Conservation (phyloP, 805 yeast species). For the Lachancea nothofagi region DNA sequence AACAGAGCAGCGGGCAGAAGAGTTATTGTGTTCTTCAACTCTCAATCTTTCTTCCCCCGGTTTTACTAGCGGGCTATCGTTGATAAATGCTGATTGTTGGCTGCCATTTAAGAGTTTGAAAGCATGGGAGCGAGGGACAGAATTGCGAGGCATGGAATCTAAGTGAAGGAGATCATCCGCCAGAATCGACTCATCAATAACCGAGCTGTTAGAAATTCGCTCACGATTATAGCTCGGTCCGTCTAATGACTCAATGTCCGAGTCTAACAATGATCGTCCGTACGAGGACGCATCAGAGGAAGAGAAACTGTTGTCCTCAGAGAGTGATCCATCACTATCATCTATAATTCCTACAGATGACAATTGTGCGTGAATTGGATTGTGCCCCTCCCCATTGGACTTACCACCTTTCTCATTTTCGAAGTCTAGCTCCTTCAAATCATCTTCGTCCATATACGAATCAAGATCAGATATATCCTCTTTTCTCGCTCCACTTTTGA, state of each 20-base stretch:
- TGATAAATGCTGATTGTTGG: constrained; percentile 4
- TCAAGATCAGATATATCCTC: constrained; percentile 28
- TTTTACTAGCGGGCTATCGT: neutral
- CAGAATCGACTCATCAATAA: constrained; percentile 7
- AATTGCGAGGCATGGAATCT: constrained; percentile 7
- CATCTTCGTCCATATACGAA: constrained; percentile 31
- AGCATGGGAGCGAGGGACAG: constrained; percentile 10
- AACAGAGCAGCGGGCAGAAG: neutral
- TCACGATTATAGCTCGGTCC: constrained; percentile 7
- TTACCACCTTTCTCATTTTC: neutral
- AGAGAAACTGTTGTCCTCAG: neutral
- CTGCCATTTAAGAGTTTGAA: constrained; percentile 3
- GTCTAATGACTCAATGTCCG: constrained; percentile 27
- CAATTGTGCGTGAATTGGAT: neutral
- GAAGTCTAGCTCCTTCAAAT: constrained; percentile 14
- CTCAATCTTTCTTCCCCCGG: neutral
- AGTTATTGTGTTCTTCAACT: neutral
- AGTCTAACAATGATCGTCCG: constrained; percentile 32
- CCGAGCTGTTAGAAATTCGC: neutral
- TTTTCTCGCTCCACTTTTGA: neutral
- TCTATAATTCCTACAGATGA: neutral
- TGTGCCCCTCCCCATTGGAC: constrained; percentile 1
- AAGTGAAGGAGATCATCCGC: constrained; percentile 3
- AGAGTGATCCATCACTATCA: neutral
- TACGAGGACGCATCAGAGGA: constrained; percentile 29